Base-by-base conservation (phyloP, 23 red algal genomes). In the Pyropia yezoensis region DNA sequence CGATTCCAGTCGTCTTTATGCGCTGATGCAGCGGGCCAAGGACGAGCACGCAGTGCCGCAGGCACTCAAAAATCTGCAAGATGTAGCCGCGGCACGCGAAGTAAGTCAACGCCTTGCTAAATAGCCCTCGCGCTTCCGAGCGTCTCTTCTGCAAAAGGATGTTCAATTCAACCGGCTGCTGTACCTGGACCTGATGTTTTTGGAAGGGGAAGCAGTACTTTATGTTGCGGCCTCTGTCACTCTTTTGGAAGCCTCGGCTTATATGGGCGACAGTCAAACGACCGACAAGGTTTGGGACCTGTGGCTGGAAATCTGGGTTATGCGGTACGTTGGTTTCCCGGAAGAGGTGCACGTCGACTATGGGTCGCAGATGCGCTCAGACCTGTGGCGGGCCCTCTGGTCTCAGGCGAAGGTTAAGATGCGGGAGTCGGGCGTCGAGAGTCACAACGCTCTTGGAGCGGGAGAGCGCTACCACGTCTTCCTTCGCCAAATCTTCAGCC, bases 171-270 rank as follows among this genome's bases (percentile, higher is more conserved):
- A 66, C 26, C 18, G 28, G 28, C 2, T 24, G 25, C 19, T 66
- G 18, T 66, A 28, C 26, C 25, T 66, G 23, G 62, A 66, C 28
- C 18, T 66, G 18, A 33, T 66, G 62, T 66, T 66, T 5, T 5
- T 66, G 19, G 62, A 66, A 7, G 21, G 62, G 2, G 52, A 66
- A 6, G 23, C 21, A 3, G 21, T 66, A 5, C 26, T 66, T 4
- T 8, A 33, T 7, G 26, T 66, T 3, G 62, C 52, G 62, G 62
- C 2, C 7, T 3, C 25, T 2, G 62, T 51, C 62, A 66, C 62
- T 1, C 25, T 32, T 2, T 7, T 29, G 19, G 6, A 6, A 51
- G 62, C 3, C 18, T 2, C 62, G 25, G 25, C 5, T 7, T 66
- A 51, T 8, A 24, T 66, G 25, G 54, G 26, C 28, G 62, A 33